Evolutionary conservation across 176 grass and related monocot genomes (phyloP), one percentile per base, ranked within the genome.

Genomic region (Themeda triandra): DNA sequence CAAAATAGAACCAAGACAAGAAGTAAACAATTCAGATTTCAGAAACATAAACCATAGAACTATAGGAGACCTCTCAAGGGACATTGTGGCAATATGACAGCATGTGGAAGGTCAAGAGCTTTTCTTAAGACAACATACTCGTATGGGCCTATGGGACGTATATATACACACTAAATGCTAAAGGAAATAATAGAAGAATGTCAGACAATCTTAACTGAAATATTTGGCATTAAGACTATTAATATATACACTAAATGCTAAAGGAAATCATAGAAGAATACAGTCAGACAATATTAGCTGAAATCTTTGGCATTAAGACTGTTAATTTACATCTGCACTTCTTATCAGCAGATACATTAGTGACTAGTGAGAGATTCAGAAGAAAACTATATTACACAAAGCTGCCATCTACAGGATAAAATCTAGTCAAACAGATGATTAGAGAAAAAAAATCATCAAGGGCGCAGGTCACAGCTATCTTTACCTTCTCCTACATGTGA

Each of bases 271-370:
- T 30, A 74, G 58, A 64, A 53, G 27, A 87, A 31, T 25, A 80
- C 37, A 80, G 44, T 83, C 46, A 69, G 54, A 25, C 66, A 77
- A 73, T 66, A 48, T 73, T 62, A 82, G 79, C 80, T 81, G 53
- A 82, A 87, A 90, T 78, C 44, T 88, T 86, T 88, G 79, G 59
- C 84, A 92, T 87, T 88, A 87, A 85, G 73, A 90, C 85, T 81
- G 83, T 88, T 91, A 95, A 92, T 92, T 85, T 95, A 95, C 91
- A 95, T 82, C 93, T 92, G 87, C 74, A 87, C 69, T 40, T 84
- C 87, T 83, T 90, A 87, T 88, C 66, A 70, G 87, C 89, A 90
- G 89, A 86, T 82, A 84, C 89, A 97, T 94, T 80, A 90, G 87
- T 90, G 62, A 87, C 92, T 80, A 90, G 87, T 90, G 62, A 87